Evolutionary conservation across 2,329 filamentous ascomycete species (phyloP), one percentile per base, ranked within the genome.

Genomic region (Penicillium sp.): DNA sequence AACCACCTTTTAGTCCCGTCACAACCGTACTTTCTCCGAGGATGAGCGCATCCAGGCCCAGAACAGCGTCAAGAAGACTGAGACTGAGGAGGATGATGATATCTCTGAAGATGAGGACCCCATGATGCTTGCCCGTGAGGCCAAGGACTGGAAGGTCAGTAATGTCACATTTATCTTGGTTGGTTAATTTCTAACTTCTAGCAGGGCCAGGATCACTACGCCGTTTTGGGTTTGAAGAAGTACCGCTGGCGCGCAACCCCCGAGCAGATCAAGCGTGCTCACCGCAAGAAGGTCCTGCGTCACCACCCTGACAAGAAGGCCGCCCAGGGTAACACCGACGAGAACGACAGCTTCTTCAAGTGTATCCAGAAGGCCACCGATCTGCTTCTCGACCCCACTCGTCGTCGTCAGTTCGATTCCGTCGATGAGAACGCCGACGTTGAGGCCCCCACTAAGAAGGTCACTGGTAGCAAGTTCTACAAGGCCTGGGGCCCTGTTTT

Each of bases 241-340:
- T 93, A 96, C 83, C 89, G 94, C 70, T 94, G 84, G 82, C 90
- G 86, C 78, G 96, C 94, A 54, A 96, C 91, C 58, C 93, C 96
- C 78, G 93, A 97, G 67, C 93, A 97, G 82, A 97, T 99, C 83
- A 97, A 97, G 85, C 90, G 91, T 70, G 94, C 96, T 67, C 93
- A 99, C 82, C 91, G 94, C 82, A 97, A 96, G 87, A 99, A 99
- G 89, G 94, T 99, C 65, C 89, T 99, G 66, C 93, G 92, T 81
- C 94, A 99, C 78, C 94, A 99, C 79, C 94, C 94, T 61, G 94
- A 99, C 78, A 99, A 99, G 88, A 96, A 96, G 82, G 94, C 96
- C 17, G 94, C 94, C 29, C 85, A 88, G 48, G 94, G 94, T 61
- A 85, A 86, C 70, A 85, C 86, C 67, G 93, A 97, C 71, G 93